Conservation (phyloP, 148 eudicot species). For the Arctostaphylos glauca region DNA sequence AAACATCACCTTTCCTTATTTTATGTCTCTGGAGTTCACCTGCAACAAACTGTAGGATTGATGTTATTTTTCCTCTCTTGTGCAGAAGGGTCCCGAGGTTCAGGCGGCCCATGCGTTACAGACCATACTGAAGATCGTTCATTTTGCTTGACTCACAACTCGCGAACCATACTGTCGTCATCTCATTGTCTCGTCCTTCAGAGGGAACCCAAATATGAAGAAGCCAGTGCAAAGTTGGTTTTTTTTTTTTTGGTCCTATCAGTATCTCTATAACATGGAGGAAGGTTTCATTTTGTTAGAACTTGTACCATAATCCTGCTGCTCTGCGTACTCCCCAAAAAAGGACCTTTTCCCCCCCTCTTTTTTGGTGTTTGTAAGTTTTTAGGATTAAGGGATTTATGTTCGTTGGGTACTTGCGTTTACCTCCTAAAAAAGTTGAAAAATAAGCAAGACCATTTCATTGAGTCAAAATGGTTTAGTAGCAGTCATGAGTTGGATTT, state of each 20-base stretch:
- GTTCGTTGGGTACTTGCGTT: slow-evolving; percentile 9
- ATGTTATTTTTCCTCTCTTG: neutral
- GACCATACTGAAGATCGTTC: slow-evolving; percentile 36
- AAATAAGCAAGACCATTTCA: neutral
- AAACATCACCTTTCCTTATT: no score
- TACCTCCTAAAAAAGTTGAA: neutral
- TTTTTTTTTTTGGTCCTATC: neutral
- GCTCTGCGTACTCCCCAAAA: neutral
- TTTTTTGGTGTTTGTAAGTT: neutral
- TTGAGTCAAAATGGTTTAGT: neutral
- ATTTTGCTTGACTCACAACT: neutral
- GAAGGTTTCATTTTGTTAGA: neutral
- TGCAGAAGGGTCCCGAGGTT: slow-evolving; percentile 56
- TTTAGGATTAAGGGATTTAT: neutral
- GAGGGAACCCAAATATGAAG: neutral
- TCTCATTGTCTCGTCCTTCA: no score
- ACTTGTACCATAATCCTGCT: neutral
- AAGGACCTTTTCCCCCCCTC: no score
- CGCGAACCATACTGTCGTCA: no score
- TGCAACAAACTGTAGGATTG: neutral
- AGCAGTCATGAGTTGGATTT: neutral
- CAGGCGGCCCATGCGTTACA: slow-evolving; percentile 54
- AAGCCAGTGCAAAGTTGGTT: slow-evolving; percentile 9
- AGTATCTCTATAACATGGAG: neutral
- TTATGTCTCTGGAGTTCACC: no score